phyloP scores from a whole-genome alignment of 805 yeast genomes.

The Zygotorulaspora florentina region DNA sequence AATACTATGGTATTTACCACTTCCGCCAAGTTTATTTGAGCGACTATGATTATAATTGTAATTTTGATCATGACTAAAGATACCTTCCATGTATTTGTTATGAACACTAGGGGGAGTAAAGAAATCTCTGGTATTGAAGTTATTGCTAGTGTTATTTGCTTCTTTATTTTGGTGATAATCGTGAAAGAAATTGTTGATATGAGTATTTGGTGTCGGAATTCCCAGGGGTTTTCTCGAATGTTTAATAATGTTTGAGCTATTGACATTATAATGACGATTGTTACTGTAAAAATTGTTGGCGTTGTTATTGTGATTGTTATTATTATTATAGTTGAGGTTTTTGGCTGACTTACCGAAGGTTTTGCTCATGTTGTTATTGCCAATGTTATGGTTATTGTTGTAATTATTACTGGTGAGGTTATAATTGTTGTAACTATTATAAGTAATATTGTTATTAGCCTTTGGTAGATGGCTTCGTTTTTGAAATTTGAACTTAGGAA shows the following conservation, averaged over 20 bases:
- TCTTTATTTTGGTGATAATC: conserved; percentile 30
- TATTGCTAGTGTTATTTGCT: conserved; percentile 14
- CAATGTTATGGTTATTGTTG: conserved; percentile 8
- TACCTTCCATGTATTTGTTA: conserved; percentile 63
- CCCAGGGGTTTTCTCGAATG: conserved; percentile 56
- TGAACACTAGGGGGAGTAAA: conserved; percentile 76
- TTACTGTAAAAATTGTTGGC: conserved; percentile 15
- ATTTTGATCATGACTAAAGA: conserved; percentile 42
- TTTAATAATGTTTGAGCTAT: conserved; percentile 28
- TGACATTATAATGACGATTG: conserved; percentile 19
- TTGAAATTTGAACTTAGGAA: conserved; percentile 30
- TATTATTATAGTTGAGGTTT: conserved; percentile 10
- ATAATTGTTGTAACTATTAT: conserved; percentile 1
- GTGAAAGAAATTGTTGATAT: conserved; percentile 39
- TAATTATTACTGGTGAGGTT: conserved; percentile 11
- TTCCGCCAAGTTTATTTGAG: conserved; percentile 10
- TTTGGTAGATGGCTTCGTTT: conserved; percentile 25
- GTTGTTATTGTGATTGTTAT: conserved; percentile 12
- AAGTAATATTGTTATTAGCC: conserved; percentile 5
- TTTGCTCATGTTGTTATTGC: conserved; percentile 2
- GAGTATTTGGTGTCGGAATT: conserved; percentile 54
- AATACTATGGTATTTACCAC: conserved; percentile 12
- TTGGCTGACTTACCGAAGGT: conserved; percentile 9
- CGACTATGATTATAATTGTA: conserved; percentile 29
- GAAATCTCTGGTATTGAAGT: conserved; percentile 62